Evolutionary conservation across 768 basidiomycete genomes (phyloP), one percentile per base, ranked within the genome.

Genomic region (Xerocomellus intermedius): DNA sequence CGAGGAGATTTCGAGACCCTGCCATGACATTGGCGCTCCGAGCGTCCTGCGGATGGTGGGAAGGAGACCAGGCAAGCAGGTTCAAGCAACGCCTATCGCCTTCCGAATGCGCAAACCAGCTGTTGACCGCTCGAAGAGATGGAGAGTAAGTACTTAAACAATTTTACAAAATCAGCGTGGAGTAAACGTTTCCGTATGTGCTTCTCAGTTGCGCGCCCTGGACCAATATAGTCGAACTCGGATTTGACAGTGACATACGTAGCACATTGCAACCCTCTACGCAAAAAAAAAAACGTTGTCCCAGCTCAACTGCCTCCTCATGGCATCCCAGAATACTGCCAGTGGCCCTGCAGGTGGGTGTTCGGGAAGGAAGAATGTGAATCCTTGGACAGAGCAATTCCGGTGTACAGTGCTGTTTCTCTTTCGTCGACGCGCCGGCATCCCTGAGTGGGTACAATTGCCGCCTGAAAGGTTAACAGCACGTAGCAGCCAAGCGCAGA

Each of bases 401-500:
- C 79, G 24, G 64, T 72, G 52, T 79, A 75, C 37, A 8, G 28
- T 9, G 28, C 28, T 28, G 28, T 28, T 28, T 28, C 26, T 6
- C 26, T 28, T 28, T 28, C 64, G 69, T 67, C 84, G 59, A 7
- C 26, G 8, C n/a, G n/a, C n/a, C 26, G 26, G 26, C 1, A 28
- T 28, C 26, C 26, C 26, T n/a, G 81, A 77, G 38, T 86, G 81
- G 6, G 58, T 69, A 1, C 62, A 66, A 24, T 67, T 68, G 0
- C 82, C 89, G 2, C 86, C 88, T 1, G 80, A 75, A 19, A 91
- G 74, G 24, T 24, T 24, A 24, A 24, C 24, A 28, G 6, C 26
- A 47, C 83, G 79, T 10, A 82, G 73, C 32, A 94, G 66, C 91
- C 90, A 95, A 26, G 82, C 84, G 26, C 82, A 84, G 19, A 93